These are phyloP conservation scores for Hymenoscyphus scutula DNA, from an alignment of 2,329 filamentous ascomycete species.

Conservation along the genomic window DNA sequence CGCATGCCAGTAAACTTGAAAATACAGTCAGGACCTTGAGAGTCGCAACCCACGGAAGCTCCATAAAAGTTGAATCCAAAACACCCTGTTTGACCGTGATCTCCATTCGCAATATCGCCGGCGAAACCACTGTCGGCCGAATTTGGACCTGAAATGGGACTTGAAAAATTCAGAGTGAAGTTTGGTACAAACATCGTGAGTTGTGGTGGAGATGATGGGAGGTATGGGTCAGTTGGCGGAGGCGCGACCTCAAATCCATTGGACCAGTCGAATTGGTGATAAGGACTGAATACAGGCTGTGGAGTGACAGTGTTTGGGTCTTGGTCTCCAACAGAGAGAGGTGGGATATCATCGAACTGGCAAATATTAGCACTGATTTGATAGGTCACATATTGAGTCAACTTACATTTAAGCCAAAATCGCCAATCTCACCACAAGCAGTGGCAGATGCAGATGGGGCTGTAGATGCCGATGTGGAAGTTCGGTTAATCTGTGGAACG, in stretches of 20 bases:
- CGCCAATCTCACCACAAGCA: slow-evolving; percentile 30
- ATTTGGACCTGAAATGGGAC: slow-evolving; percentile 20
- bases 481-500: background rate
- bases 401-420: slow-evolving; percentile 33
- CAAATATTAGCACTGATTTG: slow-evolving; percentile 14
- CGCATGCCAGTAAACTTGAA: slow-evolving; percentile 41
- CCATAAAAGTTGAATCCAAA: slow-evolving; percentile 40
- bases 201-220: slow-evolving; percentile 33
- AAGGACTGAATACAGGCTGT: slow-evolving; percentile 35
- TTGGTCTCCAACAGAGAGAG: slow-evolving; percentile 24
- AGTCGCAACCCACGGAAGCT: slow-evolving; percentile 42
- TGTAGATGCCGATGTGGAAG: slow-evolving; percentile 18
- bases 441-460: slow-evolving; percentile 18
- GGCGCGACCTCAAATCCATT: slow-evolving; percentile 37
- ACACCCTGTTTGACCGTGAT: slow-evolving; percentile 32
- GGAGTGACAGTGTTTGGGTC: slow-evolving; percentile 22
- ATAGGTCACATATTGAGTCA: background rate
- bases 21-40: slow-evolving; percentile 35
- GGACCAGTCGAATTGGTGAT: slow-evolving; percentile 39
- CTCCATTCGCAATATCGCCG: slow-evolving; percentile 31
- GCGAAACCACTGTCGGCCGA: slow-evolving; percentile 32
- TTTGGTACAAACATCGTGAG: slow-evolving; percentile 36
- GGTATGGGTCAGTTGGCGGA: slow-evolving; percentile 34
- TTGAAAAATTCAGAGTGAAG: slow-evolving; percentile 23
- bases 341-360: slow-evolving; percentile 36